These are phyloP conservation scores for Debaryomyces sp. DNA, from an alignment of 1,139 yeast species.

Conservation along the genomic window DNA sequence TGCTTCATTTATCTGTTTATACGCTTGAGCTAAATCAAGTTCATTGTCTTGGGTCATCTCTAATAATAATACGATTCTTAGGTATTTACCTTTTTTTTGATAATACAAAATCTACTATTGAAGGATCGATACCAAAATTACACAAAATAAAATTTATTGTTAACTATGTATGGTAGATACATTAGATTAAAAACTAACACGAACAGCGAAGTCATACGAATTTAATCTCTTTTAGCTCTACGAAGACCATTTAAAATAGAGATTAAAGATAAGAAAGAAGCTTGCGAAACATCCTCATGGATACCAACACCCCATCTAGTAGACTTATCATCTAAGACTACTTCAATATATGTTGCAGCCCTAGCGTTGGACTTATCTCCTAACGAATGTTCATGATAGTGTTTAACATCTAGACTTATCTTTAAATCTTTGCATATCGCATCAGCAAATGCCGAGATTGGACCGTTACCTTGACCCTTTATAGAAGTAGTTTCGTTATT, in stretches of 20 bases:
- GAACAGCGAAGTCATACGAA: background rate
- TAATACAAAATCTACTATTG: background rate
- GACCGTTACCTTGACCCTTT: slow-evolving; percentile 89
- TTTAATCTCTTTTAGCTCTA: slow-evolving; percentile 12
- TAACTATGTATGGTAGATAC: background rate
- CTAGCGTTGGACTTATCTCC: slow-evolving; percentile 84
- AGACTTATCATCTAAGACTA: slow-evolving; percentile 52
- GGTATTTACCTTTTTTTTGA: background rate
- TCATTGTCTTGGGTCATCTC: slow-evolving; percentile 24
- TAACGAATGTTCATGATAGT: slow-evolving; percentile 90
- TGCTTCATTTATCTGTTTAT: slow-evolving; percentile 45
- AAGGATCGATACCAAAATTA: background rate
- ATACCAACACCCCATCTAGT: slow-evolving; percentile 93
- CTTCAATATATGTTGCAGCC: slow-evolving; percentile 88
- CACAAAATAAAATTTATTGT: background rate
- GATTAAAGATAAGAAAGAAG: slow-evolving; percentile 79
- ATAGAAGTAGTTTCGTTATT: slow-evolving; percentile 53
- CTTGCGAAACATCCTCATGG: slow-evolving; percentile 89
- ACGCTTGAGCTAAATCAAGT: slow-evolving; percentile 37
- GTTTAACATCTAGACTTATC: slow-evolving; percentile 67
- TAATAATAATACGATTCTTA: background rate
- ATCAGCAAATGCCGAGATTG: slow-evolving; percentile 85
- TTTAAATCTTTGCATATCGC: slow-evolving; percentile 67
- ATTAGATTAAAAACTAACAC: background rate
- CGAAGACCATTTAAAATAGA: slow-evolving; percentile 65